Evolutionary conservation across 345 rosid species (phyloP).

Genomic region (Hibiscus syriacus): DNA sequence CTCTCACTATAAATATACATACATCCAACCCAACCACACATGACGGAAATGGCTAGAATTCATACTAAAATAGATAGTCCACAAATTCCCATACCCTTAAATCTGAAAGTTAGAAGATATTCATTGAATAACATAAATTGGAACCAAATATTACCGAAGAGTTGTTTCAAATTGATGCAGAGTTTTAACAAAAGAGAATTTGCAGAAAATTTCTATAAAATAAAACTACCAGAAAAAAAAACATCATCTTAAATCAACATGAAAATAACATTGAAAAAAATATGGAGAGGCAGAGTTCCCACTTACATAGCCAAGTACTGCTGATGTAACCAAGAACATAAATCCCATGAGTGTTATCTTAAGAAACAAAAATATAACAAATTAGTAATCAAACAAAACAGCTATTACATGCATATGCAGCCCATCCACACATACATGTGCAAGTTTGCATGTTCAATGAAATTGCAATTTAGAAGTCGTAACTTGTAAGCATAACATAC

Average conservation of each 20-base stretch:
- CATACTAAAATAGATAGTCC: neutral
- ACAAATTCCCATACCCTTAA: neutral
- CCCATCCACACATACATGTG: neutral
- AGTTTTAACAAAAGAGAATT: neutral
- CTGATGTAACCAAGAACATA: constrained; percentile 76
- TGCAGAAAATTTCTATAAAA: too few species aligned
- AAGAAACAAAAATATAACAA: constrained; percentile 14
- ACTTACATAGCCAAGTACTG: constrained; percentile 90
- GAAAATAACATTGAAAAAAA: neutral
- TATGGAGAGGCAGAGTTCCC: neutral
- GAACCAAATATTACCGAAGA: neutral
- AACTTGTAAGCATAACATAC: constrained; percentile 29
- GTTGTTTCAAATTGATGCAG: neutral
- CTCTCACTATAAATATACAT: neutral
- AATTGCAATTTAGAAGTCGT: neutral
- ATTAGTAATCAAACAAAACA: neutral
- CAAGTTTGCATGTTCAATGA: neutral
- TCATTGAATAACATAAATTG: neutral
- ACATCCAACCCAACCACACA: neutral
- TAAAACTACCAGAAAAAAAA: too few species aligned
- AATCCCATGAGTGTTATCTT: constrained; percentile 93
- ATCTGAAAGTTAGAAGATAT: neutral
- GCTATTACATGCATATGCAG: neutral
- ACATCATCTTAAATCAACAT: neutral
- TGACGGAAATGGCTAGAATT: neutral